These are phyloP conservation scores for Aureobasidium zeae DNA, from an alignment of 2,329 filamentous ascomycete genomes.

Conservation along the genomic window DNA sequence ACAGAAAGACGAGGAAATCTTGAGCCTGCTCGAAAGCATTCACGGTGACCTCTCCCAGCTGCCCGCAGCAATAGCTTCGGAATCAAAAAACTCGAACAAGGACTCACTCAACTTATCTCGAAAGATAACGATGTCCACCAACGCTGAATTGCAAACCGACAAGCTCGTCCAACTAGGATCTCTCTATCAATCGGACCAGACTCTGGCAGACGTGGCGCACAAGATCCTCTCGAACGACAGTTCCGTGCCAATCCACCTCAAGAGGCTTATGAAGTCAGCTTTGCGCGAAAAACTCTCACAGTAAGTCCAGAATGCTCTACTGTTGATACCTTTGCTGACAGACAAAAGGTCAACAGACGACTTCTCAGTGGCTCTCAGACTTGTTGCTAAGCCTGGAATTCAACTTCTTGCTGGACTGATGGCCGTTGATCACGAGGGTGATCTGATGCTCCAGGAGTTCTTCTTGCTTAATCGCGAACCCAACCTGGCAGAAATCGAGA, in stretches of 20 bases:
- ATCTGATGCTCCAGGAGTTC: slow-evolving; percentile 12
- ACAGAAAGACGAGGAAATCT: not conserved
- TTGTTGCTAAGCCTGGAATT: slow-evolving; percentile 3
- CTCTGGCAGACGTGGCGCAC: not conserved
- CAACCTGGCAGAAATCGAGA: slow-evolving; percentile 16
- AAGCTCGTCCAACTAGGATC: not conserved
- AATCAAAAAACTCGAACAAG: not conserved
- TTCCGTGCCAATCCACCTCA: not conserved
- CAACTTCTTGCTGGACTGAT: not conserved
- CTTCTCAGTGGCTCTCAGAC: not conserved
- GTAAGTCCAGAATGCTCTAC: not conserved
- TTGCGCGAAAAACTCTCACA: slow-evolving; percentile 3
- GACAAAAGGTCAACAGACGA: not conserved
- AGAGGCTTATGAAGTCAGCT: not conserved
- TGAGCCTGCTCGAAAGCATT: not conserved
- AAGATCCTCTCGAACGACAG: not conserved
- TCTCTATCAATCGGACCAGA: slow-evolving; percentile 1
- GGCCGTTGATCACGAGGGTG: not conserved
- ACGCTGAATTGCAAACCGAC: not conserved
- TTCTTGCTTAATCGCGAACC: slow-evolving; percentile 14
- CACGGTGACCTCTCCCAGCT: not conserved
- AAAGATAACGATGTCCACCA: not conserved
- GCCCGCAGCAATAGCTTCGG: not conserved
- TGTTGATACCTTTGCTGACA: not conserved
- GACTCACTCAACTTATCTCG: slow-evolving; percentile 1